These are phyloP conservation scores for Aspergillus caelatus DNA, from an alignment of 2,329 filamentous ascomycete genomes.

Conservation along the genomic window DNA sequence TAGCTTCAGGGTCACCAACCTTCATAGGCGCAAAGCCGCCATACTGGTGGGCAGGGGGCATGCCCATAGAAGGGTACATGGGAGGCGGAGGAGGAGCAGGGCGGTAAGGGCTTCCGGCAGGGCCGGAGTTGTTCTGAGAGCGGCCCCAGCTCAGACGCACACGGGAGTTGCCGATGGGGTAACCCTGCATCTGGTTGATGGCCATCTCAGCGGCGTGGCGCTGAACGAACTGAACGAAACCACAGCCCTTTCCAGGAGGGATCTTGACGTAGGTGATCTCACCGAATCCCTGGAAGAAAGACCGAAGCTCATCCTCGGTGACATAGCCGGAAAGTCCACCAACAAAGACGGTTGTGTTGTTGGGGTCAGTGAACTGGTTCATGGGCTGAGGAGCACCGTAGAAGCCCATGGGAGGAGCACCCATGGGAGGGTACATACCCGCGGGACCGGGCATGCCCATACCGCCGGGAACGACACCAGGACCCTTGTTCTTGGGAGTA, in stretches of 20 bases:
- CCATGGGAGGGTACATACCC: slow-evolving; percentile 70
- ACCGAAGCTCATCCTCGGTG: slow-evolving; percentile 98
- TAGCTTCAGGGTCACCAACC: slow-evolving; percentile 47
- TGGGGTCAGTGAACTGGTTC: slow-evolving; percentile 99
- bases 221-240: slow-evolving; percentile 98
- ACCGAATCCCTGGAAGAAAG: slow-evolving; percentile 99
- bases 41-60: slow-evolving; percentile 66
- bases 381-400: slow-evolving; percentile 73
- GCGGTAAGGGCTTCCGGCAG: slow-evolving; percentile 93
- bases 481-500: slow-evolving; percentile 85
- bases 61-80: slow-evolving; percentile 71
- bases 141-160: slow-evolving; percentile 97
- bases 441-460: slow-evolving; percentile 58
- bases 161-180: slow-evolving; percentile 97
- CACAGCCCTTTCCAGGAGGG: slow-evolving; percentile 96
- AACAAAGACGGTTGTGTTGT: slow-evolving; percentile 99
- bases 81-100: slow-evolving; percentile 78
- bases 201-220: slow-evolving; percentile 99
- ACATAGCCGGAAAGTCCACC: slow-evolving; percentile 97
- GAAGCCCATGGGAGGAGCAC: slow-evolving; percentile 68
- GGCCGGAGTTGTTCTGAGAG: slow-evolving; percentile 97
- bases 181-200: slow-evolving; percentile 99
- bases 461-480: slow-evolving; percentile 55
- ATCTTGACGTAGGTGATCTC: slow-evolving; percentile 99
- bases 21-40: slow-evolving; percentile 69